Percentiles rank a stretch among this genome's conserved stretches.
Conservation (phyloP, 2,329 filamentous ascomycete genomes). For the Arthroderma sp. region DNA sequence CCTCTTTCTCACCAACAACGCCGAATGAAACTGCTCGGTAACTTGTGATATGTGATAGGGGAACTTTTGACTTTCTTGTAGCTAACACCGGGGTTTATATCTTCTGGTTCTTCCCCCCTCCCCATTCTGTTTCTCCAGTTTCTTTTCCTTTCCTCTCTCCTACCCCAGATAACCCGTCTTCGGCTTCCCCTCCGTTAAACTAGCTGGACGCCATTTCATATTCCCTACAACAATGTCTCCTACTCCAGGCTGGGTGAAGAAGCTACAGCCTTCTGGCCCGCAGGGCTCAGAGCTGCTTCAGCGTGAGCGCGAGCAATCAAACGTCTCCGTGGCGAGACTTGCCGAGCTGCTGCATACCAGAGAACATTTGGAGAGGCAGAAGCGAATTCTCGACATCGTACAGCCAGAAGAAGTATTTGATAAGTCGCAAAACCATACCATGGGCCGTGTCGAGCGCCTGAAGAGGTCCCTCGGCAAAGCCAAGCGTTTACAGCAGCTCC, state of each 20-base stretch:
- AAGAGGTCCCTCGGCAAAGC: constrained; percentile 55
- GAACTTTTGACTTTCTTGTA: neutral
- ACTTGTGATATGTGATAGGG: constrained; percentile 1
- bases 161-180: neutral
- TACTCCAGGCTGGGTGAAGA: constrained; percentile 52
- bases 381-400: constrained; percentile 50
- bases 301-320: constrained; percentile 55
- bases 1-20: too few species aligned
- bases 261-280: constrained; percentile 50
- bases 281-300: constrained; percentile 57
- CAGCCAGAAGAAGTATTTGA: constrained; percentile 58
- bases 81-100: too few species aligned
- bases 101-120: neutral
- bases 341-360: constrained; percentile 57
- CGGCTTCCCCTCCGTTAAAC: neutral
- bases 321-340: constrained; percentile 53
- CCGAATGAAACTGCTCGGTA: neutral
- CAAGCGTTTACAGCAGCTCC: constrained; percentile 56
- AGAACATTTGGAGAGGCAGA: constrained; percentile 47
- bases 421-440: constrained; percentile 65
- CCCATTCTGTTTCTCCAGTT: neutral
- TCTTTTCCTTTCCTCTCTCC: constrained; percentile 1
- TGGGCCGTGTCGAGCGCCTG: constrained; percentile 55
- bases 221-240: constrained; percentile 20
- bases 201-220: neutral